Conservation (phyloP, 345 rosid genomes). For the Eucalyptus microcorys region DNA sequence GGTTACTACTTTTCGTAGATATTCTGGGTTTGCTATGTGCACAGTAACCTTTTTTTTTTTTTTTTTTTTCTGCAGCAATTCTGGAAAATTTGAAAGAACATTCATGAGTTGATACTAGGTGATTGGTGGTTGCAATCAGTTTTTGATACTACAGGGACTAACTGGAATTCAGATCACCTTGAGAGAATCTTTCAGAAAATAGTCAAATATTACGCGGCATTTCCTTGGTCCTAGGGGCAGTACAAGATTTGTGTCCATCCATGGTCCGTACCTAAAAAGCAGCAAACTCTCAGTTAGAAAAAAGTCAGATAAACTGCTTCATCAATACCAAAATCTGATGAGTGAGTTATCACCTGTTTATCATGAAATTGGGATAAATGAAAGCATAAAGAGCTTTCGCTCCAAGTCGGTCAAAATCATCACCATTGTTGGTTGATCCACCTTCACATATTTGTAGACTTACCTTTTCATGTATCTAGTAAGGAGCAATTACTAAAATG, state of each 20-base stretch:
- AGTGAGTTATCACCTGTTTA: conserved; percentile 42
- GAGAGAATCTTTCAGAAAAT: conserved; percentile 53
- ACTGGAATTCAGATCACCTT: conserved; percentile 23
- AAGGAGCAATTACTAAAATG: not conserved
- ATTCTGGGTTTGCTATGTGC: not conserved
- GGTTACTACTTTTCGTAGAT: not conserved
- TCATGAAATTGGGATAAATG: conserved; percentile 93
- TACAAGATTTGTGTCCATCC: conserved; percentile 96
- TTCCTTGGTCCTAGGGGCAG: conserved; percentile 63
- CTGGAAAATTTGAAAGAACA: not conserved
- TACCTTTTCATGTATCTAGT: conserved; percentile 54
- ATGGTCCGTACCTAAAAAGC: conserved; percentile 66
- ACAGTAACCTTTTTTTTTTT: not conserved
- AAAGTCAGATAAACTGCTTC: not conserved
- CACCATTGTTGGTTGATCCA: conserved; percentile 18
- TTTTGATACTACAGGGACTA: not conserved
- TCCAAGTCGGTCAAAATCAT: conserved; percentile 56
- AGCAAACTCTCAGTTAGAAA: not conserved
- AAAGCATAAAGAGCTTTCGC: conserved; percentile 73
- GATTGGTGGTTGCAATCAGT: not conserved
- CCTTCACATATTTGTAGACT: conserved; percentile 82
- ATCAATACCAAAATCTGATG: not conserved
- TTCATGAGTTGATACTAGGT: not conserved
- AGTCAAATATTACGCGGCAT: conserved; percentile 79
- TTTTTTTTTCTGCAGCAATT: not conserved